Percentiles rank a stretch among this genome's conserved stretches.
These are phyloP conservation scores for Paraglomus occultum DNA, from an alignment of 192 early-diverging fungal genomes.

Conservation along the genomic window DNA sequence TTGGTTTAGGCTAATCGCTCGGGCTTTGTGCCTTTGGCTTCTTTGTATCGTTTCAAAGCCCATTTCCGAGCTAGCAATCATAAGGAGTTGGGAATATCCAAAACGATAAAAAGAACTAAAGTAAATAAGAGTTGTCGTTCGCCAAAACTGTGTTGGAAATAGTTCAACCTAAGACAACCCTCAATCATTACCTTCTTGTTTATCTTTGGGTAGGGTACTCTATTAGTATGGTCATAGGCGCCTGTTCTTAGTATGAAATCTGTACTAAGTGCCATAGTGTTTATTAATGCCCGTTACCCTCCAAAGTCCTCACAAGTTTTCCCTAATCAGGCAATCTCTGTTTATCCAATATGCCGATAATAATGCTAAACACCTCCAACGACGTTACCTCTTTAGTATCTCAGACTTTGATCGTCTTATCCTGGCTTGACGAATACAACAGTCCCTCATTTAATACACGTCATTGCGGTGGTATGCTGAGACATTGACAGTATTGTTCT, in stretches of 20 bases:
- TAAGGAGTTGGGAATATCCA: background rate
- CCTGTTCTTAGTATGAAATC: slow-evolving; percentile 91
- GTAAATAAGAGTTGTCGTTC: background rate
- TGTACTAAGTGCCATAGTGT: slow-evolving; percentile 87
- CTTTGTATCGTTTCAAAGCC: slow-evolving; percentile 79
- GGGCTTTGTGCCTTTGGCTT: slow-evolving; percentile 58
- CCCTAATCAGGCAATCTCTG: slow-evolving; percentile 51
- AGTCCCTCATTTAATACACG: slow-evolving; percentile 95
- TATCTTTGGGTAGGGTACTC: slow-evolving; percentile 50
- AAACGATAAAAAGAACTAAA: too few relatives aligned
- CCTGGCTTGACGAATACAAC: slow-evolving; percentile 88
- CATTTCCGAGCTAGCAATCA: slow-evolving; percentile 54
- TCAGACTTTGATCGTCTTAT: slow-evolving; percentile 98
- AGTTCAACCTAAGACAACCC: background rate
- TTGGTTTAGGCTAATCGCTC: slow-evolving; percentile 88
- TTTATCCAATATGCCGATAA: slow-evolving; percentile 1
- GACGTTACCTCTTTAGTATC: slow-evolving; percentile 45
- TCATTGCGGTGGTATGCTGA: slow-evolving; percentile 90
- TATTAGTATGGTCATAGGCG: slow-evolving; percentile 83
- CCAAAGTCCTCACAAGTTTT: slow-evolving; percentile 76
- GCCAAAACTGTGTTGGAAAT: slow-evolving; percentile 1
- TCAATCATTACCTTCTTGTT: slow-evolving; percentile 51
- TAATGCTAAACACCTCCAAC: background rate
- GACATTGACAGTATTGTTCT: slow-evolving; percentile 74
- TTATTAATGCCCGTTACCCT: slow-evolving; percentile 97